Percentiles rank a stretch among this genome's conserved stretches.
Evolutionary conservation across 2,329 filamentous ascomycete species (phyloP).

Genomic region (Aspergillus aculeatinus): DNA sequence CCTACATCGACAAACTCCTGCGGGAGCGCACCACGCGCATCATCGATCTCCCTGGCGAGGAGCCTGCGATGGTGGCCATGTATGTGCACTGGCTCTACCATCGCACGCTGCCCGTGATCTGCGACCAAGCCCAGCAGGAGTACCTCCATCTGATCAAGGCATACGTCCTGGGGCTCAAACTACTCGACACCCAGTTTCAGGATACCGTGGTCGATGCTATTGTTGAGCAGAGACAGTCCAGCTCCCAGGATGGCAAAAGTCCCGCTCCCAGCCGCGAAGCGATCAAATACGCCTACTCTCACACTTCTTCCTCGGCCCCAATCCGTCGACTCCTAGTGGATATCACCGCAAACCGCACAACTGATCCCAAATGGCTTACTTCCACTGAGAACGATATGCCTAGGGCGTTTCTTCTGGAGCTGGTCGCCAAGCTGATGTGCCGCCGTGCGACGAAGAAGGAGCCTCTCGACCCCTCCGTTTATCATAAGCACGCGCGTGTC

Average conservation of each 20-base stretch:
- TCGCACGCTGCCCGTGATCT: constrained; percentile 7
- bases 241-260: neutral
- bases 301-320: neutral
- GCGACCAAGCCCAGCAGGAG: neutral
- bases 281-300: neutral
- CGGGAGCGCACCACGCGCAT: no score
- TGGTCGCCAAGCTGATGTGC: neutral
- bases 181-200: neutral
- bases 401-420: neutral
- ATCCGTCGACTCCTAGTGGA: constrained; percentile 7
- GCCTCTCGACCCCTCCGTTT: constrained; percentile 34
- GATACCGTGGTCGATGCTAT: neutral
- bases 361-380: neutral
- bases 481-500: neutral
- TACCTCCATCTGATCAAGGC: neutral
- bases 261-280: neutral
- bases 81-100: constrained; percentile 20
- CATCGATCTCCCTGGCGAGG: no score
- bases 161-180: constrained; percentile 1
- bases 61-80: constrained; percentile 9
- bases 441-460: neutral
- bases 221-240: neutral
- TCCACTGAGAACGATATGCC: no score
- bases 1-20: constrained; percentile 10
- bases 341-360: neutral